Evolutionary conservation across 129 eudicot species (phyloP).

Genomic region (Flaveria bidentis): DNA sequence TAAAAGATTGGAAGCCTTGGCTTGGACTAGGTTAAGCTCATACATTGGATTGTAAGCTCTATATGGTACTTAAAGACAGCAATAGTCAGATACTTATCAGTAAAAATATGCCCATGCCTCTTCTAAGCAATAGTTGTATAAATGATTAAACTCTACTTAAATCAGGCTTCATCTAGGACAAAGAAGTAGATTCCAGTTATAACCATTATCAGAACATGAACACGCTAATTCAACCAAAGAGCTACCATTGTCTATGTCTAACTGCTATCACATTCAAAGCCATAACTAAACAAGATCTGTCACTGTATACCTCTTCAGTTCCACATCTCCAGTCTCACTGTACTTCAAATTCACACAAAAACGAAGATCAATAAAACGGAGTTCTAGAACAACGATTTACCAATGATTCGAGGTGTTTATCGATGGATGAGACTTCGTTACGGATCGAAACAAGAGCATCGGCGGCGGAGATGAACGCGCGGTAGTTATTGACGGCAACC

Average conservation of each 20-base stretch:
- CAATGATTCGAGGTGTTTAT: conserved; percentile 82
- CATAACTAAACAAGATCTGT: conserved; percentile 1
- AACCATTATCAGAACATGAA: no score
- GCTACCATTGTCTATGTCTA: no score
- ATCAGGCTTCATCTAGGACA: no score
- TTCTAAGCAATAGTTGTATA: no score
- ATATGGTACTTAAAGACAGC: neutral
- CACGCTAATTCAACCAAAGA: no score
- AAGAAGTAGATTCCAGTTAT: no score
- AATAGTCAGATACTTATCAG: neutral
- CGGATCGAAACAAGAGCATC: conserved; percentile 82
- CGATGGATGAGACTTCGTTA: conserved; percentile 79
- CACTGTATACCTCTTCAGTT: neutral
- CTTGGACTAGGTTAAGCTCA: neutral
- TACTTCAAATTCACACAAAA: conserved; percentile 2
- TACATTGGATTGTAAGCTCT: neutral
- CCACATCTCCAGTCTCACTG: conserved; percentile 3
- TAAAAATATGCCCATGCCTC: neutral
- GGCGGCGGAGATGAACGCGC: conserved; percentile 89
- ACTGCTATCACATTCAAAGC: neutral
- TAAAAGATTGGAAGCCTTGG: neutral
- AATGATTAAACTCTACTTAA: no score
- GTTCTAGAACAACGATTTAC: conserved; percentile 40
- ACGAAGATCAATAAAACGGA: conserved; percentile 1
- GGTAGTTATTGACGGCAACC: conserved; percentile 92